Evolutionary conservation across 371 early-diverging fungal species (phyloP).

Genomic region (Mucor saturninus): DNA sequence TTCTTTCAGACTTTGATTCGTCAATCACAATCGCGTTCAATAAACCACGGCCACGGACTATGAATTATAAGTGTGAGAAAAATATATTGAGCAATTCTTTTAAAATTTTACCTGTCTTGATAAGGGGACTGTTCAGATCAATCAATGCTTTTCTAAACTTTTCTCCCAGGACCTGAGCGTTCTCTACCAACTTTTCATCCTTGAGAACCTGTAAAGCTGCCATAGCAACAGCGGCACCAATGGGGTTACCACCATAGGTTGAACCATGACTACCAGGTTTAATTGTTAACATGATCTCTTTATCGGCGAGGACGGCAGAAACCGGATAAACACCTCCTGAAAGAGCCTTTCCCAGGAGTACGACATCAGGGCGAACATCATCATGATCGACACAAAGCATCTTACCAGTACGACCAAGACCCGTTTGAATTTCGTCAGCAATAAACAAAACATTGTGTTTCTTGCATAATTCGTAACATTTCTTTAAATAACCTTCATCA

Average conservation of each 20-base stretch:
- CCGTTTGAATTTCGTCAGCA: slow-evolving; percentile 98
- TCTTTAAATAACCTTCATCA: slow-evolving; percentile 88
- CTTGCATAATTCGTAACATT: slow-evolving; percentile 88
- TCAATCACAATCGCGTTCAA: slow-evolving; percentile 97
- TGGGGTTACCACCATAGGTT: slow-evolving; percentile 97
- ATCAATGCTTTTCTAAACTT: slow-evolving; percentile 79
- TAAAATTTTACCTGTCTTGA: slow-evolving; percentile 59
- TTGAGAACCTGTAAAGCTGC: slow-evolving; percentile 93
- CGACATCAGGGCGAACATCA: slow-evolving; percentile 88
- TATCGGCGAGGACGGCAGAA: slow-evolving; percentile 87
- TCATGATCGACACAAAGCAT: slow-evolving; percentile 94
- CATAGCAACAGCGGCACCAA: slow-evolving; percentile 94
- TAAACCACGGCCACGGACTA: slow-evolving; percentile 93
- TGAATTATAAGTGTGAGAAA: slow-evolving; percentile 6
- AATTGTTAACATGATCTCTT: slow-evolving; percentile 92
- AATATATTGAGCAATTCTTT: neutral
- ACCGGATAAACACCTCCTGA: slow-evolving; percentile 97
- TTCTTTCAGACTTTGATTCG: slow-evolving; percentile 77
- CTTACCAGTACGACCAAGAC: slow-evolving; percentile 94
- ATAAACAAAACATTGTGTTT: slow-evolving; percentile 96
- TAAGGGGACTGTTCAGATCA: slow-evolving; percentile 76
- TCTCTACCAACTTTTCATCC: slow-evolving; percentile 91
- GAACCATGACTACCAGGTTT: slow-evolving; percentile 97
- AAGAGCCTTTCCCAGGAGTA: slow-evolving; percentile 95
- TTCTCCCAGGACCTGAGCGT: slow-evolving; percentile 76